Evolutionary conservation across 768 basidiomycete species (phyloP), one percentile per base, ranked within the genome.

Genomic region (Termitomyces eurrhizus): DNA sequence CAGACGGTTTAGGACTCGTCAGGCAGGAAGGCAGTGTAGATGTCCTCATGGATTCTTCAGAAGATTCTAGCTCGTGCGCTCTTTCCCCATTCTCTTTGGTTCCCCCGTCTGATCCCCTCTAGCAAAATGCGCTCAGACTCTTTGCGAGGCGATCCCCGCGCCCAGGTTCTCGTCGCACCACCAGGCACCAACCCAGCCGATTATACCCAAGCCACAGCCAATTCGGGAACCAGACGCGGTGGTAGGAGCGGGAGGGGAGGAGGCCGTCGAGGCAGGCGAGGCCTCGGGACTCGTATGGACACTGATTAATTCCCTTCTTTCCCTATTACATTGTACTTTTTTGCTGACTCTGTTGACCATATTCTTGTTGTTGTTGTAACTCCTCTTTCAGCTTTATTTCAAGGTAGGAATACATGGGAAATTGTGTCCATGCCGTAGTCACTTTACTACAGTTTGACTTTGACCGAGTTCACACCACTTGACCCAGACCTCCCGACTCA

Each of bases 111-210:
- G 16, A 11, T 18, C n/a, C 6, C 21, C 3, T 60, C 5, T 66
- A 93, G 92, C 62, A 94, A 93, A 83, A 79, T 95, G 79, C 89
- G 92, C 56, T 93, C 92, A 2, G 92, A 95, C 69, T 84, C 84
- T 1, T 79, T 93, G 52, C 77, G 78, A 35, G 74, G 75, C 24
- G 82, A 82, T 61, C 82, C 87, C n/a, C 84, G 90, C 32, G 89
- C 90, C 4, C 78, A 82, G 13, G 81, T 92, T 0, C 76, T 91
- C 24, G 70, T 89, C 33, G 84, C 85, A 33, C 89, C 89, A 0
- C 89, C 88, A 13, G 88, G 88, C 8, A 70, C 83, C 5, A 77
- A 89, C 61, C 78, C 82, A 0, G 78, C 80, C 36, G 80, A 81
- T 3, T 83, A 88, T 65, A 70, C 68, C 1, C 80, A 77, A 58